A percentile compares a stretch with the other conserved stretches of the same genome.
phyloP scores from a whole-genome alignment of 2,329 filamentous ascomycete species.

The Penicillium psychrosexuale region DNA sequence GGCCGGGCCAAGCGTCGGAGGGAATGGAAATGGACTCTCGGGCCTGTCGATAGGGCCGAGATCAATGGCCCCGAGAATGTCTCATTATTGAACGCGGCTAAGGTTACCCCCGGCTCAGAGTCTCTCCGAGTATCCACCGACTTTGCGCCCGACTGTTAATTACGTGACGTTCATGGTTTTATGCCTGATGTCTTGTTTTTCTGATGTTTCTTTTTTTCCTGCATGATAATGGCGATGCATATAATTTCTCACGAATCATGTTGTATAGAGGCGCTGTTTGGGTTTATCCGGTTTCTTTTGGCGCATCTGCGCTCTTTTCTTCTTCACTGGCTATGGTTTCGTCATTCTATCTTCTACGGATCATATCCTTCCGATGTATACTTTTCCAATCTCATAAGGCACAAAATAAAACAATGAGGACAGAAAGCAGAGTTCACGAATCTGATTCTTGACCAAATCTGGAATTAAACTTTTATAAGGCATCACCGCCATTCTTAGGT shows the following conservation, averaged over 20 bases:
- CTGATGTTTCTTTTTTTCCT: neutral
- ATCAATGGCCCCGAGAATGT: conserved; percentile 7
- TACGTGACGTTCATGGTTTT: neutral
- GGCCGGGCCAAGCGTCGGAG: conserved; percentile 53
- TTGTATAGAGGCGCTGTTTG: conserved; percentile 21
- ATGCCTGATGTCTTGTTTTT: conserved; percentile 4
- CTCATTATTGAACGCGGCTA: neutral
- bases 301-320: neutral
- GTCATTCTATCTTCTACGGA: neutral
- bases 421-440: neutral
- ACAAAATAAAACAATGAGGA: neutral
- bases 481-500: no score
- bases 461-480: no score
- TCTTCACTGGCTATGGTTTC: neutral
- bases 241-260: conserved; percentile 21
- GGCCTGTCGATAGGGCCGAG: conserved; percentile 36
- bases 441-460: no score
- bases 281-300: neutral
- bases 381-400: neutral
- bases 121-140: neutral
- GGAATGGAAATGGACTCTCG: conserved; percentile 59
- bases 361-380: conserved; percentile 1
- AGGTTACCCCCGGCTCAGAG: neutral
- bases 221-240: conserved; percentile 19
- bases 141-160: conserved; percentile 5